A percentile compares a stretch with the other conserved stretches of the same genome.
Conservation (phyloP, 176 grass and related monocot species). For the sorghum (Sorghum bicolor) region DNA sequence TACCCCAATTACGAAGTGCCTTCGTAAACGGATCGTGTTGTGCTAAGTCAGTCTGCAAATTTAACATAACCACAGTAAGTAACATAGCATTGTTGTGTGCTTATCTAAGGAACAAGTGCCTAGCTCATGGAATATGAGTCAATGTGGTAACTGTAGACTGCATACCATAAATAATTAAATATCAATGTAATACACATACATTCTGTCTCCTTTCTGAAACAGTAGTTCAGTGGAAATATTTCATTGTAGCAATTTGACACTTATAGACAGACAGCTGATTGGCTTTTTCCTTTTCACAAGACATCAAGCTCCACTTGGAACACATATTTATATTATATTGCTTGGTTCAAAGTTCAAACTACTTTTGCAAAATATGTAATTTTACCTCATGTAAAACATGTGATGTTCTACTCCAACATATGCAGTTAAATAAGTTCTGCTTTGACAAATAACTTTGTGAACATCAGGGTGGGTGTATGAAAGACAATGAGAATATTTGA, state of each 20-base stretch:
- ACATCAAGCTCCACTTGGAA: background rate
- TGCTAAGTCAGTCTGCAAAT: constrained; percentile 49
- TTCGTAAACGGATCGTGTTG: constrained; percentile 43
- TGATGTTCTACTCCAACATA: background rate
- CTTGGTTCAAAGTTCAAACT: background rate
- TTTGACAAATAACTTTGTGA: background rate
- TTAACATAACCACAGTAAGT: background rate
- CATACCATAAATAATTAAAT: background rate
- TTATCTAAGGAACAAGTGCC: background rate
- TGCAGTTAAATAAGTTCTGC: background rate
- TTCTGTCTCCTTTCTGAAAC: background rate
- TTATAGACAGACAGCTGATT: background rate
- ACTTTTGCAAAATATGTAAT: background rate
- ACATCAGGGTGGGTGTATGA: background rate
- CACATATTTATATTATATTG: background rate
- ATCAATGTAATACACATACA: background rate
- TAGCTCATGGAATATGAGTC: background rate
- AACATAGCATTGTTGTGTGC: background rate
- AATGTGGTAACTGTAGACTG: background rate
- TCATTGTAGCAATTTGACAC: background rate
- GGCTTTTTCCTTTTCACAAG: background rate
- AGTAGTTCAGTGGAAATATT: background rate
- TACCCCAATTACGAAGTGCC: constrained; percentile 36
- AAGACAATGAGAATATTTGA: background rate
- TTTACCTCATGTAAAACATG: background rate